Base-by-base conservation (phyloP, 768 basidiomycete species). In the Suillus fuscotomentosus region DNA sequence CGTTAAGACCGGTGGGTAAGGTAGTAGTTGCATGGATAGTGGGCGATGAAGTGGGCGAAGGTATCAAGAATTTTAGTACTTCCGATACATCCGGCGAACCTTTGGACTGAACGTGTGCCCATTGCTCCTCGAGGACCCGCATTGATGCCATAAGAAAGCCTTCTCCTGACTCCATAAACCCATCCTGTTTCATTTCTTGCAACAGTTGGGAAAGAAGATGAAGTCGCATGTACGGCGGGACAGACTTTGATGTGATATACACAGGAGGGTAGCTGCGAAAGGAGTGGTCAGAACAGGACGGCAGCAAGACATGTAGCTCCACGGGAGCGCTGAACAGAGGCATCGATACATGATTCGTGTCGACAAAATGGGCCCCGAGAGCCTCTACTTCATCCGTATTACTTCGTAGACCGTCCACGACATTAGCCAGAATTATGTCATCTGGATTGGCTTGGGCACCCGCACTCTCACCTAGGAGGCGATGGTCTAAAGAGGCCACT, bases 161-260 rank as follows among this genome's bases (percentile, higher is more conserved):
- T 71, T 91, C 88, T 0, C 86, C 90, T 1, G 81, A 73, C 63
- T 88, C 84, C n/a, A 88, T 72, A 47, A 92, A 85, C 24, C 83
- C 80, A 3, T 80, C 81, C 7, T 76, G 75, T 60, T 84, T 77
- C 74, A 91, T 82, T 11, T 82, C 84, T 6, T 73, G 61, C n/a
- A 95, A 79, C 22, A 95, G 78, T 31, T 79, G 78, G 5, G 88
- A 83, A 41, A 93, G 82, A n/a, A 97, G 82, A 71, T 96, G 88
- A 5, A 97, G 83, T 24, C 93, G 88, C 62, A 96, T 79, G 74
- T 97, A 97, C 1, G 93, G 84, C 0, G 95, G 85, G 5, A 90
- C 80, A 1, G 85, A 83, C 0, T 78, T 71, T 1, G 92, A 94
- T 1, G 88, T 83, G 61, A 97, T 72, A 72, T 89, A 97, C 77